Evolutionary conservation across 1,139 yeast genomes (phyloP).

Genomic region (Yamadazyma buinensis): DNA sequence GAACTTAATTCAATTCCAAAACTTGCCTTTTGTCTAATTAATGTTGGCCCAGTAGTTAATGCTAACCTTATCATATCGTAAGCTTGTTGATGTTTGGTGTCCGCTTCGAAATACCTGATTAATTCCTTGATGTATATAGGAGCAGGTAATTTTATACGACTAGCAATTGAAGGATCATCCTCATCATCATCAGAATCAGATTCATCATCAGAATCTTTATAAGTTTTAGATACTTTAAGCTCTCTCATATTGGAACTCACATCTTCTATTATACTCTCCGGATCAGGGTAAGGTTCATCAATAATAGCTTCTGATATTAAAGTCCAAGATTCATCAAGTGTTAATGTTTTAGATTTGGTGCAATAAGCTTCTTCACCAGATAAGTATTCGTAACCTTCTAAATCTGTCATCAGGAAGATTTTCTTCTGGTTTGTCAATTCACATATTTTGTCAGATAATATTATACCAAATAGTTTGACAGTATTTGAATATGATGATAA

Average conservation of each 20-base stretch:
- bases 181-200: slow-evolving; percentile 38
- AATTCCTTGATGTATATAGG: slow-evolving; percentile 66
- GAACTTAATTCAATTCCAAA: slow-evolving; percentile 54
- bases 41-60: slow-evolving; percentile 48
- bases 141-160: slow-evolving; percentile 31
- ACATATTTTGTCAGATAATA: slow-evolving; percentile 45
- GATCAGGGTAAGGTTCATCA: too few relatives aligned
- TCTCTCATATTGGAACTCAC: slow-evolving; percentile 2
- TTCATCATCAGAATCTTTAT: slow-evolving; percentile 20
- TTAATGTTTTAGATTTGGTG: background rate
- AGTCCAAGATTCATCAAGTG: slow-evolving; percentile 16
- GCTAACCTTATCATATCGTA: slow-evolving; percentile 52
- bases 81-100: slow-evolving; percentile 40
- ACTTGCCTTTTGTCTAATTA: slow-evolving; percentile 49
- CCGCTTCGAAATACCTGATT: slow-evolving; percentile 48
- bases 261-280: too few relatives aligned
- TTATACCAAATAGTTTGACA: slow-evolving; percentile 41
- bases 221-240: slow-evolving; percentile 9
- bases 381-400: slow-evolving; percentile 11
- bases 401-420: slow-evolving; percentile 26
- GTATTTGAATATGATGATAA: slow-evolving; percentile 40
- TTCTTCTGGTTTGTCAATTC: slow-evolving; percentile 24
- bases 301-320: slow-evolving; percentile 9
- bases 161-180: slow-evolving; percentile 47
- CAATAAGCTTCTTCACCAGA: slow-evolving; percentile 5